These are phyloP conservation scores for Penicillium flavigenum DNA, from an alignment of 495 filamentous ascomycete species.

Conservation along the genomic window DNA sequence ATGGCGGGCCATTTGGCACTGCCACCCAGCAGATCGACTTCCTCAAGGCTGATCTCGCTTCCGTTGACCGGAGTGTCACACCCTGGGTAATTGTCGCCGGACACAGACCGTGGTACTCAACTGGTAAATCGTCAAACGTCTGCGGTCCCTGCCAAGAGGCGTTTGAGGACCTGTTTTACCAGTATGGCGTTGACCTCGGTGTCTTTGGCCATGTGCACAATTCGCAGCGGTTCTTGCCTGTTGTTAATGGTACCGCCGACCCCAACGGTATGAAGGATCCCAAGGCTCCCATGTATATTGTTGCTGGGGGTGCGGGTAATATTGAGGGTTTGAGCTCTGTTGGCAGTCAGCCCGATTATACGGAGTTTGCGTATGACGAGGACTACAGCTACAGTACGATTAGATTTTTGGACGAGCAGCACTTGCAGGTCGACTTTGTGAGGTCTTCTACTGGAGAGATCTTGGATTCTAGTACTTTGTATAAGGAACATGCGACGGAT, in stretches of 20 bases:
- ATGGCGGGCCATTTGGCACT: constrained; percentile 54
- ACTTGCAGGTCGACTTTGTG: constrained; percentile 46
- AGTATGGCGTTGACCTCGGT: constrained; percentile 60
- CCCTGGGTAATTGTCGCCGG: constrained; percentile 61
- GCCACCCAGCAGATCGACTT: constrained; percentile 37
- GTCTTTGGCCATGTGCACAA: constrained; percentile 64
- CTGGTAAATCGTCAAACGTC: constrained; percentile 28
- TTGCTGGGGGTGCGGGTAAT: constrained; percentile 48
- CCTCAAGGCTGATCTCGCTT: constrained; percentile 48
- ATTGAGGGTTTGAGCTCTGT: constrained; percentile 45
- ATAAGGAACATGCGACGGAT: constrained; percentile 48
- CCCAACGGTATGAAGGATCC: constrained; percentile 52
- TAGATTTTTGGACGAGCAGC: constrained; percentile 33
- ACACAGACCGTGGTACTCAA: constrained; percentile 61
- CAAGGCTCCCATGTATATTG: constrained; percentile 56
- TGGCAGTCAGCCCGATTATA: constrained; percentile 42
- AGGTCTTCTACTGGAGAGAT: constrained; percentile 49
- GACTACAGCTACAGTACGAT: constrained; percentile 53
- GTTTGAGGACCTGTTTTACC: constrained; percentile 58
- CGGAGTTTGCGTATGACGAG: constrained; percentile 55
- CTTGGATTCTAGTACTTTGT: constrained; percentile 52
- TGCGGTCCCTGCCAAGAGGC: constrained; percentile 55
- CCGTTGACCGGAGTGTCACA: constrained; percentile 50
- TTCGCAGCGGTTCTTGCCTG: constrained; percentile 48
- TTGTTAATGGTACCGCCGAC: constrained; percentile 44